Conservation (phyloP, 2,329 filamentous ascomycete species). For the Exophiala oligosperma region DNA sequence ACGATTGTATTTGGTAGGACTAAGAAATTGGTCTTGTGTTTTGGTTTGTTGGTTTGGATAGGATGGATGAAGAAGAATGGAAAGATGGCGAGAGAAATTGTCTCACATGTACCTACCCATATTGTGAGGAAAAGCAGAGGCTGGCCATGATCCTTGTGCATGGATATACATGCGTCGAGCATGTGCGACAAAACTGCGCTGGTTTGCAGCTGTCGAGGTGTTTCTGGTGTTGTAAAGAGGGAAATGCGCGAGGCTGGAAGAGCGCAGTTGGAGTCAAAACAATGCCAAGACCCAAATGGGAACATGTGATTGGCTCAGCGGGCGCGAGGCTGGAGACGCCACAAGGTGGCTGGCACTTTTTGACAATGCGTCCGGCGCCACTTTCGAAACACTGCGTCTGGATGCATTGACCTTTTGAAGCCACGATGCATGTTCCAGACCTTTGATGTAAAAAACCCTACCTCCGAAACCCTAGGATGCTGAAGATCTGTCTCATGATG, state of each 20-base stretch:
- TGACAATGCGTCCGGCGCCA: neutral
- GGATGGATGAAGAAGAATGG: neutral
- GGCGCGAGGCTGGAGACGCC: slow-evolving; percentile 18
- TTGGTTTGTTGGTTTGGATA: too few relatives aligned
- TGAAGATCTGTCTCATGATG: neutral
- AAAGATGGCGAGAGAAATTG: slow-evolving; percentile 5
- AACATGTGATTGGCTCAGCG: slow-evolving; percentile 15
- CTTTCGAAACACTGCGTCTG: neutral
- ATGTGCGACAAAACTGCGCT: slow-evolving; percentile 12
- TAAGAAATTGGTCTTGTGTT: neutral
- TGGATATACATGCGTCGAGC: slow-evolving; percentile 1
- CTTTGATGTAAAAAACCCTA: neutral
- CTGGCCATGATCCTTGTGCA: slow-evolving; percentile 14
- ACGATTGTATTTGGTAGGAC: slow-evolving; percentile 6
- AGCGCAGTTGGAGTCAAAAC: slow-evolving; percentile 1
- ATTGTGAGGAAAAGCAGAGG: slow-evolving; percentile 17
- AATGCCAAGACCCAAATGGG: neutral
- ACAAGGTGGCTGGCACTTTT: slow-evolving; percentile 16
- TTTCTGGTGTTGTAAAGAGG: slow-evolving; percentile 1
- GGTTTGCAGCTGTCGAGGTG: slow-evolving; percentile 1
- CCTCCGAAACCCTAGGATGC: too few relatives aligned
- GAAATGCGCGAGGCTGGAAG: slow-evolving; percentile 15
- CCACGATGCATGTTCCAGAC: slow-evolving; percentile 5
- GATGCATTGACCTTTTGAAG: neutral
- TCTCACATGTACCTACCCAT: slow-evolving; percentile 22